Evolutionary conservation across 345 rosid genomes (phyloP).

Genomic region (Salix exigua): DNA sequence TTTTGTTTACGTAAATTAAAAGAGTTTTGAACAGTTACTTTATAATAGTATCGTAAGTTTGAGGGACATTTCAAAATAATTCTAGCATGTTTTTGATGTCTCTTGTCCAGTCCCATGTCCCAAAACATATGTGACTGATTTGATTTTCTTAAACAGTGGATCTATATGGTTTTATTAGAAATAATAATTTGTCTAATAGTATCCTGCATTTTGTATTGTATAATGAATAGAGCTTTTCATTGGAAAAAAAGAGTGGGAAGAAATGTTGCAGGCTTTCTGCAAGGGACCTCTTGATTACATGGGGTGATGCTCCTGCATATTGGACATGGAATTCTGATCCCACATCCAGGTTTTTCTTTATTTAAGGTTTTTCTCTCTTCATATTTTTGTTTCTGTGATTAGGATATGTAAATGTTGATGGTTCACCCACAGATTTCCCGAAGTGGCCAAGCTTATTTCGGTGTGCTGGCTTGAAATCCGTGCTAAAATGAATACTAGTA

Average conservation of each 20-base stretch:
- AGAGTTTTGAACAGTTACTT: no score
- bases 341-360: constrained; percentile 6
- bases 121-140: background rate
- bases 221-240: constrained; percentile 24
- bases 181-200: background rate
- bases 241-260: constrained; percentile 28
- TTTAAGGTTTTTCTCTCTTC: background rate
- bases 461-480: constrained; percentile 33
- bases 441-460: constrained; percentile 18
- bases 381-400: background rate
- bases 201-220: background rate
- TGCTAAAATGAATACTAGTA: constrained; percentile 18
- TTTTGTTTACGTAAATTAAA: no score
- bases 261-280: constrained; percentile 28
- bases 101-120: background rate
- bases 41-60: no score
- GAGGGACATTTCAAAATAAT: background rate
- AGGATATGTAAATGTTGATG: background rate
- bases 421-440: constrained; percentile 20
- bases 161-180: background rate
- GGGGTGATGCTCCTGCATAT: constrained; percentile 17
- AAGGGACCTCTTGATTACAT: constrained; percentile 24
- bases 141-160: background rate
- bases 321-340: constrained; percentile 13
- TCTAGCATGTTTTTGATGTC: background rate